Evolutionary conservation across 2,329 filamentous ascomycete genomes (phyloP).

Genomic region (Emergomyces pasteurianus): DNA sequence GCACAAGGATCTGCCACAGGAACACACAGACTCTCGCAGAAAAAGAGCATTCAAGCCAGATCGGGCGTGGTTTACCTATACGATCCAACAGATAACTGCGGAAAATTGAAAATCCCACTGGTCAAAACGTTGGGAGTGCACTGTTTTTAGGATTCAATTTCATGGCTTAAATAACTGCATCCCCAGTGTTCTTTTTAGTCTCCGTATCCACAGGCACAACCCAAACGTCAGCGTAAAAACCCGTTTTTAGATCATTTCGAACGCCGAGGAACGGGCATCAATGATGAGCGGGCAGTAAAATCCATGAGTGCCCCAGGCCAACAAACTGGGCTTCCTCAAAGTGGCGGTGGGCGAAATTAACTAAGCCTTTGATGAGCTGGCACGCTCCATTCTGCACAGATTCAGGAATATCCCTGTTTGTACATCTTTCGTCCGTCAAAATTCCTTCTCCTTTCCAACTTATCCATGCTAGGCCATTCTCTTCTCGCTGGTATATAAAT

Average conservation of each 20-base stretch:
- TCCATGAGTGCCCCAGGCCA: neutral
- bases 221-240: neutral
- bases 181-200: neutral
- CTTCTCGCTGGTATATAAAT: neutral
- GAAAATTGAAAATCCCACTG: neutral
- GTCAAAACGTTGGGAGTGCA: neutral
- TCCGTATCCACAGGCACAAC: neutral
- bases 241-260: neutral
- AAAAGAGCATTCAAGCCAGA: neutral
- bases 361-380: slow-evolving; percentile 1
- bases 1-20: slow-evolving; percentile 1
- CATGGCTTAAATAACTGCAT: neutral
- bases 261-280: neutral
- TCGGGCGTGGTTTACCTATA: neutral
- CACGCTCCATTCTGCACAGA: neutral
- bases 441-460: neutral
- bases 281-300: too few relatives aligned
- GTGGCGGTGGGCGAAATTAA: neutral
- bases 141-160: neutral
- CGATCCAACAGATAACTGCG: neutral
- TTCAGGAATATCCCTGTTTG: neutral
- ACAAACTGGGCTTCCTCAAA: neutral
- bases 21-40: neutral
- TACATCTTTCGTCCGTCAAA: neutral
- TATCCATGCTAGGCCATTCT: neutral